These are phyloP conservation scores for Suhomyces tanzawaensis DNA, from an alignment of 805 yeast species.

Conservation along the genomic window DNA sequence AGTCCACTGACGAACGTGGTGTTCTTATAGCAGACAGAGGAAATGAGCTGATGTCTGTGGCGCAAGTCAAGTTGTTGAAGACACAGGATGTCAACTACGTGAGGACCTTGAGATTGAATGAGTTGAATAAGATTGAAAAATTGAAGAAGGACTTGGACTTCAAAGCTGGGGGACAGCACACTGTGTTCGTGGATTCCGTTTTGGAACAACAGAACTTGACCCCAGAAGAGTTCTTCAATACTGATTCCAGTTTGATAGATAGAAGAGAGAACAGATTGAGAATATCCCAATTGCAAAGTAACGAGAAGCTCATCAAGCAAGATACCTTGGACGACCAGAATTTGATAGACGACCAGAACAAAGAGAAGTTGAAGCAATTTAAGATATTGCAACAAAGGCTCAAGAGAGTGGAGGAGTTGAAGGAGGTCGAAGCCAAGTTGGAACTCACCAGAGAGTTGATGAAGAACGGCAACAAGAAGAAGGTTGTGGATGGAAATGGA, in stretches of 20 bases:
- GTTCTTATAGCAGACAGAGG: constrained; percentile 65
- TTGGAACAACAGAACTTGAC: constrained; percentile 56
- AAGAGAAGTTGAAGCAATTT: constrained; percentile 60
- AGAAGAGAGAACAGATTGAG: constrained; percentile 73
- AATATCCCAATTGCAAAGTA: constrained; percentile 53
- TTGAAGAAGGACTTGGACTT: constrained; percentile 49
- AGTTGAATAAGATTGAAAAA: constrained; percentile 60
- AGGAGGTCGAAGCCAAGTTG: constrained; percentile 67
- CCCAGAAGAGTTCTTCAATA: constrained; percentile 65
- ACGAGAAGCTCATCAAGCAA: constrained; percentile 28
- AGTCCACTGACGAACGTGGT: constrained; percentile 68
- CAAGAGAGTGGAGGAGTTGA: constrained; percentile 67
- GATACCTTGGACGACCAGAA: constrained; percentile 27
- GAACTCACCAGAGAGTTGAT: constrained; percentile 79
- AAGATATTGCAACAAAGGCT: constrained; percentile 60
- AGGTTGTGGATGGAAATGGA: constrained; percentile 65
- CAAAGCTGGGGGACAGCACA: constrained; percentile 69
- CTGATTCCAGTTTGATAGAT: constrained; percentile 60
- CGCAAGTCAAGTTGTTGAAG: constrained; percentile 78
- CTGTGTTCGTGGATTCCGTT: constrained; percentile 74
- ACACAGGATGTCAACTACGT: constrained; percentile 90
- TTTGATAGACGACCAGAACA: constrained; percentile 34
- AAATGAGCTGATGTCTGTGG: constrained; percentile 57
- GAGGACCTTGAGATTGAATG: constrained; percentile 70
- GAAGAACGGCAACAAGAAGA: constrained; percentile 87